These are phyloP conservation scores for Coffea humblotiana DNA, from an alignment of 305 asterid genomes.

Conservation along the genomic window DNA sequence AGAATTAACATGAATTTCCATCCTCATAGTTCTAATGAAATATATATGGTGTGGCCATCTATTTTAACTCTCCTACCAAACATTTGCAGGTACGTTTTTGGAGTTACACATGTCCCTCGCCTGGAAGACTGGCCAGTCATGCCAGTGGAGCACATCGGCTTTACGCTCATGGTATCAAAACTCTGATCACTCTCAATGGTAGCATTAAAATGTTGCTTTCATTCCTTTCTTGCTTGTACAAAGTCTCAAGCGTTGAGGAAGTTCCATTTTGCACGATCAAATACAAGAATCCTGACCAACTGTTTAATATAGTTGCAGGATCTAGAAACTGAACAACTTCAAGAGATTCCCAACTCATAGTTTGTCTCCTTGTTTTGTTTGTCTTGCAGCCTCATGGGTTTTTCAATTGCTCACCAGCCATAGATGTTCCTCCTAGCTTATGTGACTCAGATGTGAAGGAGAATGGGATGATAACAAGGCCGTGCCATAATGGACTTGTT, in stretches of 20 bases:
- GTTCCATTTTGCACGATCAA: background rate
- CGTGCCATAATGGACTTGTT: slow-evolving; percentile 10
- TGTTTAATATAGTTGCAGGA: background rate
- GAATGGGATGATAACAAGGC: slow-evolving; percentile 9
- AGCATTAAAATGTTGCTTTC: background rate
- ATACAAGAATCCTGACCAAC: background rate
- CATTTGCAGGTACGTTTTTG: slow-evolving; percentile 37
- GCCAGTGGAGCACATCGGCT: slow-evolving; percentile 49
- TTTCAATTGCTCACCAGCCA: slow-evolving; percentile 45
- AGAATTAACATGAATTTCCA: background rate
- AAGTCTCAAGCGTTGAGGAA: background rate
- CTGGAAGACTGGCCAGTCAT: slow-evolving; percentile 51
- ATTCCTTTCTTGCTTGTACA: background rate
- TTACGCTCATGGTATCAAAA: slow-evolving; percentile 34
- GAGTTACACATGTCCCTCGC: slow-evolving; percentile 40
- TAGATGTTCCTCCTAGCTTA: slow-evolving; percentile 43
- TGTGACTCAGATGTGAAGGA: slow-evolving; percentile 34
- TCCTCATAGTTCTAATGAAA: background rate
- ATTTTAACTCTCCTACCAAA: background rate
- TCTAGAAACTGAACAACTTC: background rate
- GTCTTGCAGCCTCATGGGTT: slow-evolving; percentile 46
- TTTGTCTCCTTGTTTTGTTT: background rate
- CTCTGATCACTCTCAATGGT: background rate
- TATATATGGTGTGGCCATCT: background rate
- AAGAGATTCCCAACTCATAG: background rate